Evolutionary conservation across 2,329 filamentous ascomycete genomes (phyloP), one percentile per base, ranked within the genome.

Genomic region (Nothophaeocryptopus gaeumannii): DNA sequence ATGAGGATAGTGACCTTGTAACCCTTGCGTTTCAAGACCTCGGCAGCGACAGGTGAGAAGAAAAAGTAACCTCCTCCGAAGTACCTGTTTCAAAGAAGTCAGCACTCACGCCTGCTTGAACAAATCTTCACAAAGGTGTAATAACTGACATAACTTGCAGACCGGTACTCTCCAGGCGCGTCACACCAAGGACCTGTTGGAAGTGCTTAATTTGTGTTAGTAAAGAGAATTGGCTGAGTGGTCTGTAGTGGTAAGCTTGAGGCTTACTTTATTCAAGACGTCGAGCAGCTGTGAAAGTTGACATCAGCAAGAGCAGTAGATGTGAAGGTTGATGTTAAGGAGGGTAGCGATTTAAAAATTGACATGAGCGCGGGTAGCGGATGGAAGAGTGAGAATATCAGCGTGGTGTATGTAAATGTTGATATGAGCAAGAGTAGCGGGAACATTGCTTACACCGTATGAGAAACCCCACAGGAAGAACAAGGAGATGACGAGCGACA

Each of bases 1-100:
- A 70, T 70, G 47, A 76, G 63, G 59, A 75, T 74, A 16, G 72
- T 74, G 51, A 68, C 51, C 54, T 71, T 73, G 62, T 75, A 75
- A 30, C 73, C 72, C 55, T 67, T 71, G 54, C 70, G 65, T 57
- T 71, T 71, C 40, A 74, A 56, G 43, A 73, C 67, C 50, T 72
- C 70, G 26, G 70, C 71, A 33, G 71, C 72, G 51, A 71, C 65
- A 16, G 71, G 68, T 7, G 70, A 70, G 64, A 68, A 73, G 47
- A 66, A 58, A 31, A 73, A 64, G 60, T 73, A 72, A 60, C 70
- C 69, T 41, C 69, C 71, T 55, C 71, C 61, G 58, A 72, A 72
- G 60, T 70, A 71, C 20, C 20, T 26, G 20, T 26, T 26, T 26
- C 20, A 26, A 26, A 26, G 20, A 26, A 26, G 20, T 26, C 20